Percentiles rank a stretch among this genome's conserved stretches.
Conservation (phyloP, 345 rosid species). For the Heritiera littoralis region DNA sequence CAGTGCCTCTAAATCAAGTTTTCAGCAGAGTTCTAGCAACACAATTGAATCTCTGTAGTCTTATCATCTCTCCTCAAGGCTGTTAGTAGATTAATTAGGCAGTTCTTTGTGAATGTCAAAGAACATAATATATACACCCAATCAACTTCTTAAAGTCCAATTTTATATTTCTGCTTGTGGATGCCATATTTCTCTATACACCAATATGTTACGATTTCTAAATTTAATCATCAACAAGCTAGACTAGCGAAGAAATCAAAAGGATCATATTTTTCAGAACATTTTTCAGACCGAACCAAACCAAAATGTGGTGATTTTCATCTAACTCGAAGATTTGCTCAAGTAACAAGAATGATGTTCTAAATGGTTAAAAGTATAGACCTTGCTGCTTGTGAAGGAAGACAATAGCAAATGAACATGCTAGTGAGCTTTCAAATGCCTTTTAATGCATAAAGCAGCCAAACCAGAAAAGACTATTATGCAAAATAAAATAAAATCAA, state of each 20-base stretch:
- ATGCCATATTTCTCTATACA: not conserved
- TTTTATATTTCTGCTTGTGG: not conserved
- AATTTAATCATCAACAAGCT: not conserved
- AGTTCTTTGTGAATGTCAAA: not conserved
- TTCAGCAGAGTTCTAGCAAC: not conserved
- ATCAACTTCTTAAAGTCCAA: too few relatives aligned
- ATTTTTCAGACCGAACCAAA: not conserved
- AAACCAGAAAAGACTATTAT: too few relatives aligned
- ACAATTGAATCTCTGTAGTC: not conserved
- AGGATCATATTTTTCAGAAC: not conserved
- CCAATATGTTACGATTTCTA: not conserved
- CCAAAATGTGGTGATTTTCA: not conserved
- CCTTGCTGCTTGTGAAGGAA: too few relatives aligned
- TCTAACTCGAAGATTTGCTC: not conserved
- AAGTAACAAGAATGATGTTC: not conserved
- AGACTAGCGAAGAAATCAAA: not conserved
- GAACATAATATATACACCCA: not conserved
- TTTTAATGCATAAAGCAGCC: too few relatives aligned
- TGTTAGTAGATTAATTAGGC: not conserved
- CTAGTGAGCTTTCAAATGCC: too few relatives aligned
- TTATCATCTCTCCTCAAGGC: not conserved
- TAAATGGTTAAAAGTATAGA: not conserved
- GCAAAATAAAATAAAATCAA: too few relatives aligned
- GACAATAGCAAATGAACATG: too few relatives aligned
- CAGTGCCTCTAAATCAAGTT: conserved; percentile 9